Evolutionary conservation across 106 monocot species (phyloP), one percentile per base, ranked within the genome.

Genomic region (Acorus gramineus): DNA sequence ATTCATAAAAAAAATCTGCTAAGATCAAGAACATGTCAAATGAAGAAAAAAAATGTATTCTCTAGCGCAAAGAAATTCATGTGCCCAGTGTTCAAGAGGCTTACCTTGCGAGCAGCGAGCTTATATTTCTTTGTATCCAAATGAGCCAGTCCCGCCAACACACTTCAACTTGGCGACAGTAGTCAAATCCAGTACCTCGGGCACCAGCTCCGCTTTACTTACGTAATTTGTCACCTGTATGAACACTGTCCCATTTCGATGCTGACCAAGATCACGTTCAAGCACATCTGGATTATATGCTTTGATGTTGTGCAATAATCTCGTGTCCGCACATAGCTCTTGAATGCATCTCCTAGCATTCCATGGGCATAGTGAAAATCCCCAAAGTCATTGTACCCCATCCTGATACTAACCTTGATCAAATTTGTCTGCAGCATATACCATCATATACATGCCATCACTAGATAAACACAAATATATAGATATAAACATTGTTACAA

Each of bases 281-380:
- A 72, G 64, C 95, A 90, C 95, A 96, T 96, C 65, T 96, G 95
- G 46, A 78, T 81, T 63, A 96, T 87, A 52, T 96, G 90, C 52
- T 96, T 96, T 12, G 95, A 85, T n/a, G 86, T 96, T 46, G 95
- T 96, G 69, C 95, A 96, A 66, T 96, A 96, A 59, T 96, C 95
- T 51, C 90, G 86, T 49, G 90, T 96, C 45, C 90, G 70, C 59
- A 96, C 77, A 79, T 90, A 90, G 61, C 69, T 87, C 68, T 96
- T 96, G 66, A 96, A 90, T 44, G 95, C 90, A 66, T 96, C 95
- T 8, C 89, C 83, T 55, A 96, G 85, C 46, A 78, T 75, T 11
- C 95, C 87, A 71, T 87, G 95, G 43, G 90, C 70, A 69, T 85
- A 96, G 66, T 82, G 90, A 72, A 90, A 90, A 62, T 90, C 90